Conservation (phyloP, 106 monocot species). For the Alisma plantagoaquatica region DNA sequence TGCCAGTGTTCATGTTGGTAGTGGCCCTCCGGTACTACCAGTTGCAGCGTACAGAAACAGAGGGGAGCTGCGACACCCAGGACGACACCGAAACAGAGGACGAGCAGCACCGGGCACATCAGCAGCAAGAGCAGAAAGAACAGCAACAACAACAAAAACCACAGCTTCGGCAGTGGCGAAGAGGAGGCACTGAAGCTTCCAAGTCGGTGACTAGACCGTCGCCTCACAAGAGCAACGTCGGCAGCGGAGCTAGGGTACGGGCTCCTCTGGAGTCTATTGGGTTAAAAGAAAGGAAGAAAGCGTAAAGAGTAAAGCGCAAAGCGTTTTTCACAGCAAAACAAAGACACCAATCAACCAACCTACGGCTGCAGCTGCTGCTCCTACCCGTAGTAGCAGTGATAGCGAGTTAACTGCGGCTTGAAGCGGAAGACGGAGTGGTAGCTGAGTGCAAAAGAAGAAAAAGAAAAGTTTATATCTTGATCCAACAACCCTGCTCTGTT, state of each 20-base stretch:
- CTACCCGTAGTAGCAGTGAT: too few species aligned
- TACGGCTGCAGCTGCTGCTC: too few species aligned
- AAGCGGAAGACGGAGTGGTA: too few species aligned
- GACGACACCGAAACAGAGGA: background rate
- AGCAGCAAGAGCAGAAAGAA: background rate
- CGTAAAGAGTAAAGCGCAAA: background rate
- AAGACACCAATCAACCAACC: too few species aligned
- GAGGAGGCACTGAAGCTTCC: too few species aligned
- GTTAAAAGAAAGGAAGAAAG: background rate
- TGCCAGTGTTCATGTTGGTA: conserved; percentile 12
- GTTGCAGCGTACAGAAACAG: background rate
- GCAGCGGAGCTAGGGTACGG: background rate
- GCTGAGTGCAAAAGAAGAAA: too few species aligned
- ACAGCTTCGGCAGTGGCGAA: background rate
- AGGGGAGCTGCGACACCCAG: background rate
- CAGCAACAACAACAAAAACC: background rate
- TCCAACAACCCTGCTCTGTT: too few species aligned
- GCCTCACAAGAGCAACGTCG: too few species aligned
- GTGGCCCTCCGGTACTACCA: conserved; percentile 9
- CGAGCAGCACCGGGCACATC: background rate
- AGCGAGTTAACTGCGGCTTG: too few species aligned
- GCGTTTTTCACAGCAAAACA: too few species aligned
- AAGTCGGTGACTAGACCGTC: background rate
- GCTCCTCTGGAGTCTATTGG: background rate
- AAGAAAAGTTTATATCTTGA: too few species aligned